Percentiles rank a stretch among this genome's conserved stretches.
Conservation (phyloP, 148 eudicot species). For the Mesembryanthemum crystallinum region DNA sequence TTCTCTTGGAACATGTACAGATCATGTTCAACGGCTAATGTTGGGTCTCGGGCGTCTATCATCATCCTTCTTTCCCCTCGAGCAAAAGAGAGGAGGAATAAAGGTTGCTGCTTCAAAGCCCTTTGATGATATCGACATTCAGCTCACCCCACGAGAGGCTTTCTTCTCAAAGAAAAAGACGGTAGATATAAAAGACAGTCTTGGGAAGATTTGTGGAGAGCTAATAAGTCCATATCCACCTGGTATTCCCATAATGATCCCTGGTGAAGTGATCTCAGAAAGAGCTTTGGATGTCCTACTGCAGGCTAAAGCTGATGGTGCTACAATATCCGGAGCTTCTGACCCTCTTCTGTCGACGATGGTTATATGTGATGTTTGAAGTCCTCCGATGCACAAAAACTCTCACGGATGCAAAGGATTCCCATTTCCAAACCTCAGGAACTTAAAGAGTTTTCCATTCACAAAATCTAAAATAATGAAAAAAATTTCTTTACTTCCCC, state of each 20-base stretch:
- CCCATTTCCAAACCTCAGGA: too few relatives aligned
- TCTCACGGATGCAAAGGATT: too few relatives aligned
- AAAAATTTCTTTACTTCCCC: too few relatives aligned
- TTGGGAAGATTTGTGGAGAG: constrained; percentile 76
- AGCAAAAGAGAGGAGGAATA: background rate
- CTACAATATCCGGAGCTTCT: constrained; percentile 51
- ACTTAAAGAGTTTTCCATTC: too few relatives aligned
- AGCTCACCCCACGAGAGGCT: constrained; percentile 69
- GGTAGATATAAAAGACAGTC: constrained; percentile 41
- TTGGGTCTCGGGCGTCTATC: constrained; percentile 56
- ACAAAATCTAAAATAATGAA: too few relatives aligned
- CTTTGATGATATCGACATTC: constrained; percentile 36
- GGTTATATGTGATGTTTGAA: constrained; percentile 41
- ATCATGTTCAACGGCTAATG: constrained; percentile 53
- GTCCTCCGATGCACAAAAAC: too few relatives aligned
- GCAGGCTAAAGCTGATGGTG: constrained; percentile 44
- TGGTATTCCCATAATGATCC: constrained; percentile 62
- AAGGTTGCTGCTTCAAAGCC: constrained; percentile 7
- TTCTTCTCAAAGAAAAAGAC: constrained; percentile 57
- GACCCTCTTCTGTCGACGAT: constrained; percentile 54
- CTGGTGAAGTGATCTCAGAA: constrained; percentile 60
- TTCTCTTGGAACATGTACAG: constrained; percentile 60
- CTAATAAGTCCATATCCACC: constrained; percentile 86
- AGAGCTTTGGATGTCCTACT: constrained; percentile 36
- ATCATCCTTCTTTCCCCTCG: constrained; percentile 6